These are phyloP conservation scores for Xerocomellus intermedius DNA, from an alignment of 768 basidiomycete genomes.

Conservation along the genomic window DNA sequence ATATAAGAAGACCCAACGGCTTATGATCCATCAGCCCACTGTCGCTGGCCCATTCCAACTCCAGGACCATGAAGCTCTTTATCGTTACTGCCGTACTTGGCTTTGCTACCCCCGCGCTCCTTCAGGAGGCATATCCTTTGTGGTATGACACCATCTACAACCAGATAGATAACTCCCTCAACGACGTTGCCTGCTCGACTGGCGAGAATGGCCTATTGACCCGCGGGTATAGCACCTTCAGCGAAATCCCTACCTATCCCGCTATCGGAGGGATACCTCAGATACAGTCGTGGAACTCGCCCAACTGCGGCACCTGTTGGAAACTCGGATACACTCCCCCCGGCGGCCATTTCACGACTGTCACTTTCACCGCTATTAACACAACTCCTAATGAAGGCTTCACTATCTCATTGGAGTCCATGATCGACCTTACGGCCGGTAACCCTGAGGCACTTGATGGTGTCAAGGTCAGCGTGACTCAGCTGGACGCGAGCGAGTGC, in stretches of 20 bases:
- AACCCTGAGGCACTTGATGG: slow-evolving; percentile 29
- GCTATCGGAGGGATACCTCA: neutral
- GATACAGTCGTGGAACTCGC: neutral
- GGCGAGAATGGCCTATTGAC: slow-evolving; percentile 40
- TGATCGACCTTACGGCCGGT: slow-evolving; percentile 35
- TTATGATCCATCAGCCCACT: neutral
- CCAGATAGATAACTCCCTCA: slow-evolving; percentile 37
- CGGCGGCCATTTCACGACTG: too few relatives aligned
- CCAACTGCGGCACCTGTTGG: neutral
- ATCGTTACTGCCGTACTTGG: neutral
- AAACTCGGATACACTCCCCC: neutral
- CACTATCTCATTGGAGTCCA: slow-evolving; percentile 34
- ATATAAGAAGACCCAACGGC: neutral
- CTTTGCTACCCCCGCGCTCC: slow-evolving; percentile 2
- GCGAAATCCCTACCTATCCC: neutral
- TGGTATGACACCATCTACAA: slow-evolving; percentile 54
- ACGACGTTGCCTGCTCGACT: slow-evolving; percentile 48
- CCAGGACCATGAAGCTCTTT: slow-evolving; percentile 9
- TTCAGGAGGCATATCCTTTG: slow-evolving; percentile 22
- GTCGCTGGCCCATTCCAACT: neutral
- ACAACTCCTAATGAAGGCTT: slow-evolving; percentile 30
- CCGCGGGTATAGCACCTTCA: neutral
- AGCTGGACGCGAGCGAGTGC: too few relatives aligned
- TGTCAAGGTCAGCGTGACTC: slow-evolving; percentile 20
- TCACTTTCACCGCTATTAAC: slow-evolving; percentile 56